Evolutionary conservation across 2,329 filamentous ascomycete genomes (phyloP).

Genomic region (Trichoderma sp.): DNA sequence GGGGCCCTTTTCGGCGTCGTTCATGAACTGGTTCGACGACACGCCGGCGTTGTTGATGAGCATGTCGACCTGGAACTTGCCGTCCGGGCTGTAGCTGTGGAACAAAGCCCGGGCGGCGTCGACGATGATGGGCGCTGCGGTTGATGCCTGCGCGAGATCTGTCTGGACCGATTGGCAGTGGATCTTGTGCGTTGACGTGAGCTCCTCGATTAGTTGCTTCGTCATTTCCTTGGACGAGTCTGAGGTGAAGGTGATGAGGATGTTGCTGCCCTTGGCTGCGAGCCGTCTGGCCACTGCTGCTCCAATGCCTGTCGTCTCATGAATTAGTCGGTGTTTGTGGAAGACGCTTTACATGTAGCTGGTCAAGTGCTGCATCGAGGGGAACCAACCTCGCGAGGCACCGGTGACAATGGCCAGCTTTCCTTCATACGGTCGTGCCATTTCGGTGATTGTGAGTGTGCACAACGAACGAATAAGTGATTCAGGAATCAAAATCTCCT

Average conservation of each 20-base stretch:
- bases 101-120: constrained; percentile 30
- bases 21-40: constrained; percentile 61
- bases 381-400: constrained; percentile 32
- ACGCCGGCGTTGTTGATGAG: constrained; percentile 84
- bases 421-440: constrained; percentile 29
- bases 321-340: neutral
- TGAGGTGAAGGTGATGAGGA: constrained; percentile 60
- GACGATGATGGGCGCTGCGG: constrained; percentile 30
- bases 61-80: constrained; percentile 61
- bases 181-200: constrained; percentile 43
- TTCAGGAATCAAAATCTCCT: neutral
- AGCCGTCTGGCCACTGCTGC: constrained; percentile 56
- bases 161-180: constrained; percentile 30
- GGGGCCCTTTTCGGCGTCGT: constrained; percentile 48
- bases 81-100: constrained; percentile 23
- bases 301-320: constrained; percentile 43
- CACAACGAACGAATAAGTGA: neutral
- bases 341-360: neutral
- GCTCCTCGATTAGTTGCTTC: constrained; percentile 44
- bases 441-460: neutral
- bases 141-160: constrained; percentile 29
- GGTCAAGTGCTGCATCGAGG: neutral
- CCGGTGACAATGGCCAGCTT: constrained; percentile 36
- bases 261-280: constrained; percentile 57
- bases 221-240: constrained; percentile 49